phyloP scores from a whole-genome alignment of 805 yeast species.

The Priceomyces fermenticarens region DNA sequence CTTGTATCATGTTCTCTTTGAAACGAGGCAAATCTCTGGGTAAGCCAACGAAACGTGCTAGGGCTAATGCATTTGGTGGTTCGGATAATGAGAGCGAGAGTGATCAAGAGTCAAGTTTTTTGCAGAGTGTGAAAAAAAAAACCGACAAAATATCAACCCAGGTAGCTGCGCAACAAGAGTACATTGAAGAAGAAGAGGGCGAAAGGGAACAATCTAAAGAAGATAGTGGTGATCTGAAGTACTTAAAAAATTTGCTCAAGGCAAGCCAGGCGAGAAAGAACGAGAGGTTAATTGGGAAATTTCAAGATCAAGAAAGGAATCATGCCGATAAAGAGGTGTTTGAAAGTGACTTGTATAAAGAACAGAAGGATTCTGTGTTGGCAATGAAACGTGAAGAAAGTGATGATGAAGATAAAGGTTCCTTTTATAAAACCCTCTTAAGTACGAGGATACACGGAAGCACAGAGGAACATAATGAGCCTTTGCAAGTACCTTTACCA shows the following conservation, averaged over 20 bases:
- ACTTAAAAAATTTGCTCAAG: conserved; percentile 39
- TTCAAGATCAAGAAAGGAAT: conserved; percentile 31
- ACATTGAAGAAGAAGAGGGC: conserved; percentile 5
- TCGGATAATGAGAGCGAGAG: conserved; percentile 5
- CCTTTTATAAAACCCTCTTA: conserved; percentile 5
- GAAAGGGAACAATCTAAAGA: conserved; percentile 13
- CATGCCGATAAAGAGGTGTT: conserved; percentile 41
- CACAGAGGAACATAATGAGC: not conserved
- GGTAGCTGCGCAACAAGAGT: conserved; percentile 1
- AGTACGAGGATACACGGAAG: conserved; percentile 3
- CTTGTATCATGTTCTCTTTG: conserved; percentile 5
- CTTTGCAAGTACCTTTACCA: too few species aligned
- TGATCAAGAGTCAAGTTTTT: conserved; percentile 6
- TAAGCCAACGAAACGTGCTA: not conserved
- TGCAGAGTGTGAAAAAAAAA: conserved; percentile 5
- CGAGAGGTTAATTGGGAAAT: conserved; percentile 41
- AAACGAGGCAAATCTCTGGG: conserved; percentile 2
- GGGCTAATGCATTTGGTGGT: not conserved
- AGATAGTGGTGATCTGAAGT: conserved; percentile 10
- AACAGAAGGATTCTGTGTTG: conserved; percentile 13
- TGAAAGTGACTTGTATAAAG: conserved; percentile 47
- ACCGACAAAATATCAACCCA: conserved; percentile 8
- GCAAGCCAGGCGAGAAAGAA: conserved; percentile 45
- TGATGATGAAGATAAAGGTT: conserved; percentile 5
- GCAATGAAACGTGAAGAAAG: conserved; percentile 1